Conservation (phyloP, 1,284 basidiomycete genomes). For the Ceratobasidium sp. region DNA sequence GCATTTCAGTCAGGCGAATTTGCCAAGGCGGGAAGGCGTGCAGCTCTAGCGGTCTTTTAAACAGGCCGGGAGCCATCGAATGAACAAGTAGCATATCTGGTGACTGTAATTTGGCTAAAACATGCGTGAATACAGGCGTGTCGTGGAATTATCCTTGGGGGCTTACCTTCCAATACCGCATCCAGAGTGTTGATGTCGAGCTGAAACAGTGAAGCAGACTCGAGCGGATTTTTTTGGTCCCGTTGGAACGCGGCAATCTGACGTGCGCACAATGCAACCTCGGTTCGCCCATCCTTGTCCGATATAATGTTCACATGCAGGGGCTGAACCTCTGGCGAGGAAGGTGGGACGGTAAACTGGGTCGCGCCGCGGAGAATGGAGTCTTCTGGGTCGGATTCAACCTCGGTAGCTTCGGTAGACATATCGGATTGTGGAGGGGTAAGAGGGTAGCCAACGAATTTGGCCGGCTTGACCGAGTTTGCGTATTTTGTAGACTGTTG, state of each 20-base stretch:
- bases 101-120: constrained; percentile 38
- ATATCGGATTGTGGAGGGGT: constrained; percentile 40
- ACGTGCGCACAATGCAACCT: constrained; percentile 39
- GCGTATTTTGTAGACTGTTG: neutral
- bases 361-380: constrained; percentile 10
- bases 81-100: constrained; percentile 40
- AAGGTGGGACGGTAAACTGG: constrained; percentile 32
- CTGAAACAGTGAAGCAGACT: constrained; percentile 28
- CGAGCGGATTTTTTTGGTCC: constrained; percentile 21
- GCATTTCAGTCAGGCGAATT: constrained; percentile 39
- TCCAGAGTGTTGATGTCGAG: constrained; percentile 40
- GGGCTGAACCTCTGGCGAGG: constrained; percentile 1
- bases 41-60: constrained; percentile 35
- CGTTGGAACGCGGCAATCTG: constrained; percentile 39
- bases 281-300: constrained; percentile 41
- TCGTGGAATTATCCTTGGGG: neutral
- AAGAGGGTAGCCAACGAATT: constrained; percentile 28
- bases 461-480: constrained; percentile 20
- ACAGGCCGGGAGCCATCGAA: constrained; percentile 34
- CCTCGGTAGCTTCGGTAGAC: constrained; percentile 38
- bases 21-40: constrained; percentile 41
- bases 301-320: constrained; percentile 36
- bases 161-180: constrained; percentile 35
- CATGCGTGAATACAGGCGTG: neutral
- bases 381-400: constrained; percentile 15